Conservation (phyloP, 257 asterid genomes). For the Paulownia fortunei region DNA sequence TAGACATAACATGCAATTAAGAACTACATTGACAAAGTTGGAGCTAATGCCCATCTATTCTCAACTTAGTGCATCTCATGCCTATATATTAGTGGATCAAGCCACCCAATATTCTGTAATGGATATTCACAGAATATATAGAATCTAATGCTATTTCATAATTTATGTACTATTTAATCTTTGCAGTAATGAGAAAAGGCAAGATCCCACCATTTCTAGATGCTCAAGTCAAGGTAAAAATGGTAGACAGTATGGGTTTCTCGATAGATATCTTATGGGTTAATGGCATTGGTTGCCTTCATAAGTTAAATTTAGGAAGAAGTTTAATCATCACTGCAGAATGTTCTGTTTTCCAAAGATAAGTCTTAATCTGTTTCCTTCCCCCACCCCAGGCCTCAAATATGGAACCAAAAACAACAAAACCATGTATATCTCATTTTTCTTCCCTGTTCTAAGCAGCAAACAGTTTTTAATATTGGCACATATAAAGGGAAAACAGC, state of each 20-base stretch:
- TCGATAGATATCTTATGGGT: not conserved
- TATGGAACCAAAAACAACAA: not conserved
- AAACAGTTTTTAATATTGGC: not conserved
- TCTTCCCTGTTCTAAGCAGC: not conserved
- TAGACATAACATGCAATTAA: not conserved
- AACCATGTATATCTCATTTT: not conserved
- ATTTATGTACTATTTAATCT: slow-evolving; percentile 1
- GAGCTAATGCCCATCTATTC: slow-evolving; percentile 7
- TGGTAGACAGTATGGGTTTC: not conserved
- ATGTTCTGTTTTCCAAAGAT: not conserved
- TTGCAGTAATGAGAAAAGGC: not conserved
- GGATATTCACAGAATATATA: not conserved
- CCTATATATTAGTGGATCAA: not conserved
- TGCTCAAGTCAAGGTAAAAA: not conserved
- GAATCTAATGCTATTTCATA: not conserved
- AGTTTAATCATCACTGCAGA: not conserved
- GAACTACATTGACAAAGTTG: not conserved
- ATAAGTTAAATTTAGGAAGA: not conserved
- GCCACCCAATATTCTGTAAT: slow-evolving; percentile 8
- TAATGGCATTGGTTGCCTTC: not conserved
- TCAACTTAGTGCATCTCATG: not conserved
- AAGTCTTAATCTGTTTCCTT: not conserved
- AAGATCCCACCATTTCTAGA: not conserved
- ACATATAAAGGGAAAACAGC: not conserved
- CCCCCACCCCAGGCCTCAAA: not conserved